Conservation (phyloP, 1,284 basidiomycete species). For the Ustilago bromivora region DNA sequence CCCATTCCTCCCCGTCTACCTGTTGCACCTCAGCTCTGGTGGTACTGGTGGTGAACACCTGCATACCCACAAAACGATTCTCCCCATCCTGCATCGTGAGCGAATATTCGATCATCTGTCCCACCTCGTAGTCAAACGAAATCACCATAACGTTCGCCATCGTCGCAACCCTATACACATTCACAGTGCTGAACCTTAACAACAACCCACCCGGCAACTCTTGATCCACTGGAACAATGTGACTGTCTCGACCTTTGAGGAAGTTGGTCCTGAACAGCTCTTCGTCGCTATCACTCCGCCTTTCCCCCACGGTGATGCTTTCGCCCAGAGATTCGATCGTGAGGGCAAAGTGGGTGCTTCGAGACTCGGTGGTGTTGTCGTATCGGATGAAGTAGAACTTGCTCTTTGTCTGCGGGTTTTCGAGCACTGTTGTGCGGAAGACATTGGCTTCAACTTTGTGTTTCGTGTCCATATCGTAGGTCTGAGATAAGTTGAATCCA, state of each 20-base stretch:
- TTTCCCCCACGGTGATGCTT: slow-evolving; percentile 16
- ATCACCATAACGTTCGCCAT: slow-evolving; percentile 25
- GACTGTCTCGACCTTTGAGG: slow-evolving; percentile 44
- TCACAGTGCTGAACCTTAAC: slow-evolving; percentile 73
- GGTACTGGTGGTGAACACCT: slow-evolving; percentile 5
- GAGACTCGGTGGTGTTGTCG: slow-evolving; percentile 56
- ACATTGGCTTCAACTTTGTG: slow-evolving; percentile 2
- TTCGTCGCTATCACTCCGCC: slow-evolving; percentile 1
- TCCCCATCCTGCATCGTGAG: slow-evolving; percentile 4
- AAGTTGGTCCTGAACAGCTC: slow-evolving; percentile 13
- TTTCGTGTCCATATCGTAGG: slow-evolving; percentile 15
- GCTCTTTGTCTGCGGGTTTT: slow-evolving; percentile 40
- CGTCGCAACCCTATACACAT: slow-evolving; percentile 71
- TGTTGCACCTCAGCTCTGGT: background rate
- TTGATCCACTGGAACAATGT: slow-evolving; percentile 44
- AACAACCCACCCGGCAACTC: slow-evolving; percentile 57
- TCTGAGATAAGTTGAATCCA: slow-evolving; percentile 30
- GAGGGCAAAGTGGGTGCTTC: slow-evolving; percentile 22
- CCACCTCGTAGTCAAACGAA: slow-evolving; percentile 17
- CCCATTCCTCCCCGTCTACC: slow-evolving; percentile 4
- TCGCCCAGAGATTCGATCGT: slow-evolving; percentile 45
- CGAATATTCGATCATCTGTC: slow-evolving; percentile 33
- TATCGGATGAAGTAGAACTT: slow-evolving; percentile 80
- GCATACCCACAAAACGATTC: slow-evolving; percentile 12
- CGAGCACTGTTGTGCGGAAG: slow-evolving; percentile 38